Percentiles rank a stretch among this genome's conserved stretches.
Conservation (phyloP, 2,329 filamentous ascomycete genomes). For the Phaeosphaeria sp. region DNA sequence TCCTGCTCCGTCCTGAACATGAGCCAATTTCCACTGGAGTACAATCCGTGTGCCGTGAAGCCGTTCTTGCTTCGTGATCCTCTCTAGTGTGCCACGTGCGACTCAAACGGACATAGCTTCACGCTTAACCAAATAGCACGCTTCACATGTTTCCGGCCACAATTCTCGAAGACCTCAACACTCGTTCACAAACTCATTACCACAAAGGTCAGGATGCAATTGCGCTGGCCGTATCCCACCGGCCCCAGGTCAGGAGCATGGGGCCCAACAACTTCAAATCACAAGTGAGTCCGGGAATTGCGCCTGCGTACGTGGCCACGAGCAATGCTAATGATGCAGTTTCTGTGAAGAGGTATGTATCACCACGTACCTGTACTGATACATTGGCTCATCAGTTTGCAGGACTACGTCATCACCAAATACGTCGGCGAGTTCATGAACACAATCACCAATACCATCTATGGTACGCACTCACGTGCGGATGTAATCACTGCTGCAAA, state of each 20-base stretch:
- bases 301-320: slow-evolving; percentile 8
- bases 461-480: slow-evolving; percentile 44
- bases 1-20: neutral
- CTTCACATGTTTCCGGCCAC: neutral
- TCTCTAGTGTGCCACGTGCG: slow-evolving; percentile 23
- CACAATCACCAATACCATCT: slow-evolving; percentile 59
- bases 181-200: neutral
- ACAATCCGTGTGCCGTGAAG: neutral
- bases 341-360: slow-evolving; percentile 45
- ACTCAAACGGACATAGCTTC: slow-evolving; percentile 16
- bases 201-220: slow-evolving; percentile 21
- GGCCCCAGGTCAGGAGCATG: slow-evolving; percentile 28
- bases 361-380: neutral
- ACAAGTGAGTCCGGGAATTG: slow-evolving; percentile 34
- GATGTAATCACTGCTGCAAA: no score
- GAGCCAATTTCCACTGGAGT: neutral
- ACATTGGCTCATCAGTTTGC: neutral
- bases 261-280: slow-evolving; percentile 39
- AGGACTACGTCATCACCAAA: slow-evolving; percentile 62
- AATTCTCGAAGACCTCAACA: neutral
- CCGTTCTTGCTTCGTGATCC: neutral
- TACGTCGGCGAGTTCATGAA: slow-evolving; percentile 64
- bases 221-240: slow-evolving; percentile 34
- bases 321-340: slow-evolving; percentile 26
- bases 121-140: neutral